Evolutionary conservation across 2,329 filamentous ascomycete species (phyloP), one percentile per base, ranked within the genome.

Genomic region (Blumeriella jaapii): DNA sequence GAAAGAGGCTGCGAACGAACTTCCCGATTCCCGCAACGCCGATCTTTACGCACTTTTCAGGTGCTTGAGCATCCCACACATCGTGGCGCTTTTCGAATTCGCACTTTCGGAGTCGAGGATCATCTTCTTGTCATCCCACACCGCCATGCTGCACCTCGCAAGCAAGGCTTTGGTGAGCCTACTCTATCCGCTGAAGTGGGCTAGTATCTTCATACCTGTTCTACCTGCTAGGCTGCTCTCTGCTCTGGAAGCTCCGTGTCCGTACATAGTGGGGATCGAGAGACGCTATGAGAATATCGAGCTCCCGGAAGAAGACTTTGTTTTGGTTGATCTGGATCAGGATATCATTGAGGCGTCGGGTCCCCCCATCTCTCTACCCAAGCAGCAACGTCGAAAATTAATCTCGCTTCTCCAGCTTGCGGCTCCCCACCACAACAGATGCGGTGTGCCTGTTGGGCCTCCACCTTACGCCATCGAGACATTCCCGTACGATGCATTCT

Each of bases 191-290:
- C 64, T 96, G 34, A 82, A 85, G 45, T 96, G 91, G 89, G 75
- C 83, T 3, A 93, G 87, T 49, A 85, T 96, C 31, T 86, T 94
- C 55, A 95, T 96, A 45, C 89, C 89, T 2, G 71, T 96, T 20
- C 69, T 98, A 6, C 89, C 89, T 5, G 83, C 85, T 6, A 76
- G 89, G 22, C 65, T 98, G 14, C 69, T 98, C 7, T 87, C 91
- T 34, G 89, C 86, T 2, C 69, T 98, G 12, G 91, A 96, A 51
- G 89, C 89, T 1, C 89, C 89, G 2, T 96, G 91, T 50, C 91
- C 91, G 0, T 98, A 96, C 52, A 94, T 98, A 47, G 85, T 96
- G 27, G 91, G 91, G 31, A 84, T 98, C 39, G 91, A 98, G 61
- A 74, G 87, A 47, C 76, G 87, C 38, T 96, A 96, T 55, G 84